phyloP scores from a whole-genome alignment of 768 basidiomycete species.

The Trametes coccinea region DNA sequence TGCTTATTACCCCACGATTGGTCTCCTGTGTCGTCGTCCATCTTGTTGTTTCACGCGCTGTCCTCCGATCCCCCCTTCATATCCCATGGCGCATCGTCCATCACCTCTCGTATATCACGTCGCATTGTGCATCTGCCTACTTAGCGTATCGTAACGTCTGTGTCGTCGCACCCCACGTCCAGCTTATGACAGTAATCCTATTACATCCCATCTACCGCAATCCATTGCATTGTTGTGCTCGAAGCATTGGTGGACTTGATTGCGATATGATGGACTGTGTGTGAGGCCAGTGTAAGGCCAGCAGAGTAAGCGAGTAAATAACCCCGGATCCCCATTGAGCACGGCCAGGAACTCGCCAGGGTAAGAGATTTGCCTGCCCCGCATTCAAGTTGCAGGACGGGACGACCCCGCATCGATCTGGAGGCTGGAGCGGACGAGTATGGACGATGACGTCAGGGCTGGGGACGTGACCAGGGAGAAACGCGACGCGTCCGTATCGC shows the following conservation, averaged over 20 bases:
- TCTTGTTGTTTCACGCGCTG: constrained; percentile 15
- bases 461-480: constrained; percentile 1
- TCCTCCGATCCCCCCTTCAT: neutral
- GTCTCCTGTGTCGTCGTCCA: constrained; percentile 10
- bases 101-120: neutral
- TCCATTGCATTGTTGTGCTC: constrained; percentile 1
- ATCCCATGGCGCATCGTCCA: neutral
- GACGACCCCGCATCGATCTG: neutral
- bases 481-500: constrained; percentile 15
- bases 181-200: constrained; percentile 23
- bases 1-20: constrained; percentile 11
- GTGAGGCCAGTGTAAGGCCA: no score
- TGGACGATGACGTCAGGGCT: constrained; percentile 17
- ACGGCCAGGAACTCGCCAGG: constrained; percentile 7
- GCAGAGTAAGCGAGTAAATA: neutral
- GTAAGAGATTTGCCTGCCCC: neutral
- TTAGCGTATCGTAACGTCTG: constrained; percentile 21
- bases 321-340: neutral
- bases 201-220: constrained; percentile 10
- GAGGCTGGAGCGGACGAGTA: constrained; percentile 7
- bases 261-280: no score
- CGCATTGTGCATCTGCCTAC: constrained; percentile 1
- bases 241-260: no score
- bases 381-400: neutral
- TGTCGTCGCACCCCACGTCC: constrained; percentile 22